phyloP scores from a whole-genome alignment of 331 rosid species.

The Acacia pycnantha region DNA sequence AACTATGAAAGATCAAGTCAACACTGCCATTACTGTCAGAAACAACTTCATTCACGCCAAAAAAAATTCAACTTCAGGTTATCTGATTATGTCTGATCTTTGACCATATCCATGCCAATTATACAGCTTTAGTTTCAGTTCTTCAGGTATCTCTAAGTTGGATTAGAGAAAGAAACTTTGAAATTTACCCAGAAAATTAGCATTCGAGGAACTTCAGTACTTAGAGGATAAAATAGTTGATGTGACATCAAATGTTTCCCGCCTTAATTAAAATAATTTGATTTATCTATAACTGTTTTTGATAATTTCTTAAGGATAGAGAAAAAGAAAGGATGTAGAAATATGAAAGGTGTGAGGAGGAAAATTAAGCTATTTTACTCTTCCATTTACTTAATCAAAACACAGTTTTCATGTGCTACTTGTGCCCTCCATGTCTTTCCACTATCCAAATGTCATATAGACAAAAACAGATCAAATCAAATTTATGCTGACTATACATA shows the following conservation, averaged over 20 bases:
- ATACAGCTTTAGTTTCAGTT: neutral
- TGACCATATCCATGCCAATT: slow-evolving; percentile 5
- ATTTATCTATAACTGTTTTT: neutral
- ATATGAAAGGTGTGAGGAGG: neutral
- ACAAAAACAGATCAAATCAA: neutral
- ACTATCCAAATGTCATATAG: neutral
- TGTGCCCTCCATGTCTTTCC: neutral
- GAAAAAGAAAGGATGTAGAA: neutral
- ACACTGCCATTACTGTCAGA: neutral
- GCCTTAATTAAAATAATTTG: neutral
- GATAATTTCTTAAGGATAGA: slow-evolving; percentile 12
- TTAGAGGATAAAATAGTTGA: neutral
- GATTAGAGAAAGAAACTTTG: neutral
- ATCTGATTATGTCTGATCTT: slow-evolving; percentile 7
- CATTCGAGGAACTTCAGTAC: neutral
- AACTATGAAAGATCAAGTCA: neutral
- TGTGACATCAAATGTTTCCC: neutral
- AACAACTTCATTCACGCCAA: slow-evolving; percentile 2
- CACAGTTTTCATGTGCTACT: neutral
- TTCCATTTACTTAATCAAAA: slow-evolving; percentile 8
- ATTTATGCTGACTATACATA: slow-evolving; percentile 10
- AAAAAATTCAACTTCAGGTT: neutral
- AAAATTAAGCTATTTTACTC: slow-evolving; percentile 5
- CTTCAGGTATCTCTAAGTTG: neutral
- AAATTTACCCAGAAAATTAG: slow-evolving; percentile 17